phyloP scores from a whole-genome alignment of 257 asterid species.

The Forsythia suspensa region DNA sequence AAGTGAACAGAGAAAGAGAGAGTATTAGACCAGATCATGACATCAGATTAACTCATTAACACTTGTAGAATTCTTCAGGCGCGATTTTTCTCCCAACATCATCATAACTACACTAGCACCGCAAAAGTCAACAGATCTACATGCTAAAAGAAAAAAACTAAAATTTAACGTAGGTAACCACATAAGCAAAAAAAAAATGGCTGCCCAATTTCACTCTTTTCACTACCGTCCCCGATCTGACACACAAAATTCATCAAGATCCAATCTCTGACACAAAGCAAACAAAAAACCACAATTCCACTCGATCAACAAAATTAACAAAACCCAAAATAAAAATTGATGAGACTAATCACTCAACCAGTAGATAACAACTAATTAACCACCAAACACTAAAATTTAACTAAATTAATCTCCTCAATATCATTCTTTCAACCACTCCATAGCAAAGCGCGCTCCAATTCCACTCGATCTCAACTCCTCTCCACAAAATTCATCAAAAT shows the following conservation, averaged over 20 bases:
- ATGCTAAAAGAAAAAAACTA: neutral
- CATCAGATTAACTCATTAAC: neutral
- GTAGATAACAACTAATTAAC: neutral
- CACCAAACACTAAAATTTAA: neutral
- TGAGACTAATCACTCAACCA: neutral
- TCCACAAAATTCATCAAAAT: neutral
- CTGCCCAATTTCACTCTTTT: neutral
- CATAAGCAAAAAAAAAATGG: neutral
- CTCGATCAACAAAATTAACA: neutral
- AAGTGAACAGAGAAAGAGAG: neutral
- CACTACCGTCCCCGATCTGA: neutral
- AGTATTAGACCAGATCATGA: neutral
- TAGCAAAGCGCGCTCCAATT: neutral
- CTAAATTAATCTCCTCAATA: neutral
- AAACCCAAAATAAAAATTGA: neutral
- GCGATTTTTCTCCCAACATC: neutral
- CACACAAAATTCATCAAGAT: neutral
- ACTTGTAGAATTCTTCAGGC: neutral
- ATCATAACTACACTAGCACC: neutral
- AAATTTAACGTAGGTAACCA: neutral
- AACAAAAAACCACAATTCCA: neutral
- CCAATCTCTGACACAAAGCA: neutral
- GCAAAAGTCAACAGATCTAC: neutral
- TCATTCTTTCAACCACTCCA: neutral
- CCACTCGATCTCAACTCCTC: slow-evolving; percentile 9